Evolutionary conservation across 2,329 filamentous ascomycete species (phyloP), one percentile per base, ranked within the genome.

Genomic region (Penicillium sp.): DNA sequence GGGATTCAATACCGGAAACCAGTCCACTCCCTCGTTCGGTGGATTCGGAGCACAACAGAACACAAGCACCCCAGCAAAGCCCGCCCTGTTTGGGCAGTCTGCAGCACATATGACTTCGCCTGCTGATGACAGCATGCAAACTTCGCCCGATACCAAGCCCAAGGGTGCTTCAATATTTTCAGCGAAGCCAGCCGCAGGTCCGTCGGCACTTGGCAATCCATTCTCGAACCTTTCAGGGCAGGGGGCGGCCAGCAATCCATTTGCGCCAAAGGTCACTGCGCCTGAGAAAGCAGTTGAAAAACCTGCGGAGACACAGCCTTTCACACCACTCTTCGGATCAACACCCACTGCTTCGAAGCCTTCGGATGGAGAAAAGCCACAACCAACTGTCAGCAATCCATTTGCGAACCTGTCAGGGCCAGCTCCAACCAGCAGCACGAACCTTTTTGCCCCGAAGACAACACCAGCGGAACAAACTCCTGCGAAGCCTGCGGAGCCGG

Each of bases 41-140:
- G 42, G 56, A 10, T 62, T 65, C 26, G 58, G 63, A 14, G 56
- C 56, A 6, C 47, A 53, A 16, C 59, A 53, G 22, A 59, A 29
- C 45, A 34, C 61, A 13, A 46, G 26, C 31, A 38, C 49, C 14
- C 47, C 61, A 18, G 47, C 32, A 26, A 39, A 50, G 16, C 29
- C 44, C 24, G 32, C 48, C 37, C 5, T 64, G 16, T 66, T 66
- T 40, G 61, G 62, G 11, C 58, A 61, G 47, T 53, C 58, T n/a
- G 35, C 50, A 14, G 18, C 53, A 32, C 40, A 56, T 16, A 59
- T 45, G 14, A 31, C 61, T 24, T 20, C 49, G 24, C 39, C 63
- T 45, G 57, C 47, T n/a, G 55, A 55, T 20, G 63, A 66, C 35
- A 65, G 57, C 18, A 66, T 66, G 63, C 62, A 65, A 59, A 65